A percentile compares a stretch with the other conserved stretches of the same genome.
phyloP scores from a whole-genome alignment of 1,284 basidiomycete species.

The Termitomyces sp. region DNA sequence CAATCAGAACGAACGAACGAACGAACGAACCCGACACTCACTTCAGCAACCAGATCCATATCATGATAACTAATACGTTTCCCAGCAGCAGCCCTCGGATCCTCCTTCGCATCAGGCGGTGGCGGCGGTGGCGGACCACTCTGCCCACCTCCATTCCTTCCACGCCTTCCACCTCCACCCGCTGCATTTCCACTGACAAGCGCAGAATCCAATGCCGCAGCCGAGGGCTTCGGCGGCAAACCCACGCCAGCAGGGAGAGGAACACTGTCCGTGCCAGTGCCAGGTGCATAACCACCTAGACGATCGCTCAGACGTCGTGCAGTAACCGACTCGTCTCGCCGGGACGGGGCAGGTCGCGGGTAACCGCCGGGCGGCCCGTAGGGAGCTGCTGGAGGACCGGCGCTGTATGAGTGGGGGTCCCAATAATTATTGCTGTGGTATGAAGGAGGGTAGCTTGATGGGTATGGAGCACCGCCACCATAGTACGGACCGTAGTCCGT shows the following conservation, averaged over 20 bases:
- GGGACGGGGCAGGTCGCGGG: constrained; percentile 24
- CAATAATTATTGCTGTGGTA: constrained; percentile 44
- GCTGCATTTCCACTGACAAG: constrained; percentile 44
- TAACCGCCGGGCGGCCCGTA: constrained; percentile 18
- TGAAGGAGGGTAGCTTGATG: constrained; percentile 34
- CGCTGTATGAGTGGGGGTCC: constrained; percentile 45
- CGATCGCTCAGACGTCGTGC: constrained; percentile 69
- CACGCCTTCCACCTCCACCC: constrained; percentile 34
- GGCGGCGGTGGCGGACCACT: constrained; percentile 61
- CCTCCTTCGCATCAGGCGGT: constrained; percentile 80
- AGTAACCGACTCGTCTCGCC: constrained; percentile 53
- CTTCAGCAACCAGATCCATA: constrained; percentile 81
- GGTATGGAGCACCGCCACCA: constrained; percentile 16
- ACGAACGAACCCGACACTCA: constrained; percentile 23
- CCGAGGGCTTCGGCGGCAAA: constrained; percentile 68
- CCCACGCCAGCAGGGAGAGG: constrained; percentile 61
- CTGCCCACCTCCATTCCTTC: constrained; percentile 26
- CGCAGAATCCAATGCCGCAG: constrained; percentile 55
- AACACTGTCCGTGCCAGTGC: constrained; percentile 37
- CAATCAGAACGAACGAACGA: not conserved
- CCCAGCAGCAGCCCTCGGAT: constrained; percentile 78
- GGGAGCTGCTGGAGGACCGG: constrained; percentile 28
- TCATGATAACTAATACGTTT: constrained; percentile 82
- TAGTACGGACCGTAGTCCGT: constrained; percentile 37
- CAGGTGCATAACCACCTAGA: constrained; percentile 64